Percentiles rank a stretch among this genome's conserved stretches.
Conservation (phyloP, 257 asterid species). For the Solanum sparsipilum region DNA sequence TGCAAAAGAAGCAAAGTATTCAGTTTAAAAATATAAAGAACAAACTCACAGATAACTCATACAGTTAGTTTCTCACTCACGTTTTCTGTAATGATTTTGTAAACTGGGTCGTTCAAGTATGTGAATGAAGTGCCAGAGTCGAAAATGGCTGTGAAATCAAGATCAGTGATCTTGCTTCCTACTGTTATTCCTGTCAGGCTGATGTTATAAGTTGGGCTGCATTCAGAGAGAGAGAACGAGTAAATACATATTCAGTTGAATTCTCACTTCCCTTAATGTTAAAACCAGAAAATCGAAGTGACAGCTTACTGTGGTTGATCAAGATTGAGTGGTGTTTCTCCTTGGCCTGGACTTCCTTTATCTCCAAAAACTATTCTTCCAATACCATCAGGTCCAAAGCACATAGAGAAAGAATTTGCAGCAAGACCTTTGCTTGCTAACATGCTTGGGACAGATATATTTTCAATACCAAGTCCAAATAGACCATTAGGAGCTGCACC, state of each 20-base stretch:
- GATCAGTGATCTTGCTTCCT: constrained; percentile 34
- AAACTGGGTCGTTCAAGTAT: constrained; percentile 75
- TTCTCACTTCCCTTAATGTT: background rate
- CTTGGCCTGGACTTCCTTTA: constrained; percentile 58
- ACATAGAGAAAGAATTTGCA: constrained; percentile 91
- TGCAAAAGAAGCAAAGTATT: constrained; percentile 20
- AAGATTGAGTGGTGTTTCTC: constrained; percentile 62
- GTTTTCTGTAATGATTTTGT: constrained; percentile 36
- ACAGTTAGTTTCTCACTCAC: constrained; percentile 32
- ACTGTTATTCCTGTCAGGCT: constrained; percentile 62
- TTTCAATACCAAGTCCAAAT: constrained; percentile 82
- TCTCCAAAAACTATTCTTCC: constrained; percentile 96
- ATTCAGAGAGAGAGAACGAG: background rate
- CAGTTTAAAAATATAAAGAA: background rate
- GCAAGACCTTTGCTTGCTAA: constrained; percentile 73
- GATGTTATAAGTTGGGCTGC: constrained; percentile 74
- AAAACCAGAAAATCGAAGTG: background rate
- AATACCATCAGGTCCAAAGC: constrained; percentile 74
- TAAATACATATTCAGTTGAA: background rate
- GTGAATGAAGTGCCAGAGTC: constrained; percentile 98
- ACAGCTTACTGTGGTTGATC: constrained; percentile 49
- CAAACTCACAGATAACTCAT: background rate
- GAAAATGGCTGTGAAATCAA: constrained; percentile 57
- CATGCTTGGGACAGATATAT: constrained; percentile 66
- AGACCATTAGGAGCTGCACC: constrained; percentile 95